These are phyloP conservation scores for Trichoderma reesei DNA, from an alignment of 495 filamentous ascomycete genomes.

Conservation along the genomic window DNA sequence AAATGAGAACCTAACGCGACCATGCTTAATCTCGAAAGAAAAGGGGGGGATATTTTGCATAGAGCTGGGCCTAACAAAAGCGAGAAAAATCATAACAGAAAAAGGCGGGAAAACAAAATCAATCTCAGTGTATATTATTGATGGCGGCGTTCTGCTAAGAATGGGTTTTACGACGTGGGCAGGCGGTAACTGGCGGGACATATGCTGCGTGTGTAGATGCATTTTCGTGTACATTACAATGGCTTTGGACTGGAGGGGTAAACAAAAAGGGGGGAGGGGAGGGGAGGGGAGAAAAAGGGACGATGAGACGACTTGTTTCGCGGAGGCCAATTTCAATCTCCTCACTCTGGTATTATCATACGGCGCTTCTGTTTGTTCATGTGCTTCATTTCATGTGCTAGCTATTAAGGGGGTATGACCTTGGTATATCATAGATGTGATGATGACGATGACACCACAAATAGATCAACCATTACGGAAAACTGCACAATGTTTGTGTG, in stretches of 20 bases:
- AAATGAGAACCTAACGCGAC: not conserved
- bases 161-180: not conserved
- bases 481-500: too few species aligned
- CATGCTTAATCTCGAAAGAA: not conserved
- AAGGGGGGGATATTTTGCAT: not conserved
- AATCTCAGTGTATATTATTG: not conserved
- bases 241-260: not conserved
- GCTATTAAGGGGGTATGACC: not conserved
- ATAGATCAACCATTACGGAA: too few species aligned
- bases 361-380: not conserved
- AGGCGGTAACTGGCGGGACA: not conserved
- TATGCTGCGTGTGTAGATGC: not conserved
- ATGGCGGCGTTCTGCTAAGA: not conserved
- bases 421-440: not conserved
- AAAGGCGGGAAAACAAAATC: too few species aligned
- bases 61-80: not conserved
- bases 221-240: not conserved
- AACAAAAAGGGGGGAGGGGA: not conserved
- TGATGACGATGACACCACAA: too few species aligned
- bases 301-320: not conserved
- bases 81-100: too few species aligned
- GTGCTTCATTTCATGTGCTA: not conserved
- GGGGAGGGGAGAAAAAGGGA: not conserved
- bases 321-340: slow-evolving; percentile 5
- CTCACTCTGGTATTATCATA: not conserved